phyloP scores from a whole-genome alignment of 2,329 filamentous ascomycete genomes.

The Phialophora expanda region DNA sequence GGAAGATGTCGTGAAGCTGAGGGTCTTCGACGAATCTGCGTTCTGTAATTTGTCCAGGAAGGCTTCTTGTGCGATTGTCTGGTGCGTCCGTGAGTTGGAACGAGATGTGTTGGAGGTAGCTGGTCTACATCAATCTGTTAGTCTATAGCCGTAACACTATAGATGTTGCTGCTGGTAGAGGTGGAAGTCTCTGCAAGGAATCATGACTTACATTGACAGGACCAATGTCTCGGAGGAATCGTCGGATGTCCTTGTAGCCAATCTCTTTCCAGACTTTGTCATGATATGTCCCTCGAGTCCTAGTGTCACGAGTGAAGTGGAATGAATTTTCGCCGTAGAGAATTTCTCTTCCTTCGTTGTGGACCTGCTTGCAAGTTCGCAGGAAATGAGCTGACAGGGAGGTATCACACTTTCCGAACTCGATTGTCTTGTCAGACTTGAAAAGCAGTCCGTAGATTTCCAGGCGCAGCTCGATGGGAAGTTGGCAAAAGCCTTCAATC shows the following conservation, averaged over 20 bases:
- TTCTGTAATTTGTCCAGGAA: conserved; percentile 41
- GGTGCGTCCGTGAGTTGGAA: conserved; percentile 54
- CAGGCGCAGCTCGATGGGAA: conserved; percentile 52
- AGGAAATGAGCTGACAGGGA: conserved; percentile 53
- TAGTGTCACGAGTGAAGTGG: conserved; percentile 48
- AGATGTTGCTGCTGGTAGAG: not conserved
- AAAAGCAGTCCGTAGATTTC: conserved; percentile 55
- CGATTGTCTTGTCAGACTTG: conserved; percentile 43
- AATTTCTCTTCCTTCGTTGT: conserved; percentile 54
- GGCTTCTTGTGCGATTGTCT: conserved; percentile 40
- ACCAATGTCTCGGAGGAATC: conserved; percentile 56
- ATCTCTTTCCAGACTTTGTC: conserved; percentile 51
- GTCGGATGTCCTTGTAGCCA: conserved; percentile 53
- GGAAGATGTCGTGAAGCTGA: conserved; percentile 53
- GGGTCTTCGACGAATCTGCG: conserved; percentile 58
- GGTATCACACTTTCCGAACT: conserved; percentile 48
- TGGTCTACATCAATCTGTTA: conserved; percentile 34
- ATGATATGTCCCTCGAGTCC: conserved; percentile 49
- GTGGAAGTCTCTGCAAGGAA: not conserved
- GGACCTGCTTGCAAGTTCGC: conserved; percentile 53
- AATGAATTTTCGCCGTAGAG: conserved; percentile 59
- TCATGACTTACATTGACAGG: conserved; percentile 46
- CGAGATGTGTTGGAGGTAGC: conserved; percentile 53
- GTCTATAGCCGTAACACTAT: not conserved
- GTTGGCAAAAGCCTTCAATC: not conserved